Evolutionary conservation across 805 yeast genomes (phyloP).

Genomic region (Starmerella kuoi): DNA sequence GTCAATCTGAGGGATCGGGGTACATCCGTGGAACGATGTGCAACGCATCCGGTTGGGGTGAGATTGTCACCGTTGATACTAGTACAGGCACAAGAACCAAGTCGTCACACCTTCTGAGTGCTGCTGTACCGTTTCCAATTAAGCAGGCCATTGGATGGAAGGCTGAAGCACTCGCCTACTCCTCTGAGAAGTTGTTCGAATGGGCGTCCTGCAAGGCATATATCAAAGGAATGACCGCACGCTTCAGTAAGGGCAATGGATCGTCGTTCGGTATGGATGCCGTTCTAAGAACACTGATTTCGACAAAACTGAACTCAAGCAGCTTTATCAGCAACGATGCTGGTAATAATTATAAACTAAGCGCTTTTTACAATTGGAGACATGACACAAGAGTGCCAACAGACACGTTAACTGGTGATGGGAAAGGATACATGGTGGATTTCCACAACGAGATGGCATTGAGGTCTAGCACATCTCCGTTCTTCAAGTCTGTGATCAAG

Average conservation of each 20-base stretch:
- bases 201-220: conserved; percentile 46
- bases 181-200: conserved; percentile 39
- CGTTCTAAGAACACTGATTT: conserved; percentile 43
- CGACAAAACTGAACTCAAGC: conserved; percentile 37
- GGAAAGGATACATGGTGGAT: conserved; percentile 35
- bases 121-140: conserved; percentile 39
- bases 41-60: conserved; percentile 61
- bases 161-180: conserved; percentile 41
- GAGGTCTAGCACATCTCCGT: conserved; percentile 29
- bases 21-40: conserved; percentile 60
- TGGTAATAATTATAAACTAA: conserved; percentile 49
- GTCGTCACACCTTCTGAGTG: conserved; percentile 43
- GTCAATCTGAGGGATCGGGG: conserved; percentile 95
- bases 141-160: conserved; percentile 35
- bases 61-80: conserved; percentile 42
- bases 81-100: conserved; percentile 51
- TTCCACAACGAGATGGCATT: conserved; percentile 37
- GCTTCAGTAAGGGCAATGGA: conserved; percentile 30
- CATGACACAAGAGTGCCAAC: conserved; percentile 34
- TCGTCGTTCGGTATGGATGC: conserved; percentile 48
- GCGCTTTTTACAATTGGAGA: conserved; percentile 36
- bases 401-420: conserved; percentile 33
- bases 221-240: conserved; percentile 34
- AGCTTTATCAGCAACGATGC: conserved; percentile 46
- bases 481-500: conserved; percentile 30